Evolutionary conservation across 2,329 filamentous ascomycete species (phyloP).

Genomic region (Scedosporium apiospermum): DNA sequence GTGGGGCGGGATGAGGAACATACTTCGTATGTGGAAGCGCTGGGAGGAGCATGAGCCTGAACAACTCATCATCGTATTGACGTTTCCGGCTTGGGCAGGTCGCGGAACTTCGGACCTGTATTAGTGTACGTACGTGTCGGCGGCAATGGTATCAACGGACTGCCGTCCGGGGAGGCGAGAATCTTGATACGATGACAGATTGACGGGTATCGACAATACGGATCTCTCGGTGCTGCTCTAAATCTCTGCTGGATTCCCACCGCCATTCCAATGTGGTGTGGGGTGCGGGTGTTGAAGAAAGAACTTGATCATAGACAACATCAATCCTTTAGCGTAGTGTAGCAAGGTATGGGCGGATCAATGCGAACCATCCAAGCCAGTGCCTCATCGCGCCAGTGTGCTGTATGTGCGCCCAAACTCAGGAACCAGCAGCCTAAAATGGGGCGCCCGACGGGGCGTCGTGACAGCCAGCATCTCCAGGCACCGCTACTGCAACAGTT

Average conservation of each 20-base stretch:
- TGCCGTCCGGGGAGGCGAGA: not conserved
- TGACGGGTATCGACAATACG: not conserved
- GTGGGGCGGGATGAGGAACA: no score
- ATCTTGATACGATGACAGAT: not conserved
- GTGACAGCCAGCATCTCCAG: not conserved
- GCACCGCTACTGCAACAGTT: not conserved
- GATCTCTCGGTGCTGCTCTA: not conserved
- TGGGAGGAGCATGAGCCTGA: no score
- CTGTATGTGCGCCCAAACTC: constrained; percentile 3
- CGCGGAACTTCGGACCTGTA: no score
- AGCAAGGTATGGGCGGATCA: no score
- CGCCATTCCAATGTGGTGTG: not conserved
- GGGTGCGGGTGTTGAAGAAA: not conserved
- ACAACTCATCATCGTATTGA: no score
- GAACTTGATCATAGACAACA: not conserved
- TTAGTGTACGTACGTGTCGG: no score
- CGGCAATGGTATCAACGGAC: not conserved
- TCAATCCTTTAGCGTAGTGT: not conserved
- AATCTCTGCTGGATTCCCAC: not conserved
- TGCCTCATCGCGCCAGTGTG: not conserved
- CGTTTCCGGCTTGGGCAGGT: no score
- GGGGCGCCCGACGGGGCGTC: not conserved
- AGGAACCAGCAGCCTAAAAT: not conserved
- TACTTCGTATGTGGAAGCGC: no score
- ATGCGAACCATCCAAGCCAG: not conserved